These are phyloP conservation scores for Diaporthe batatas DNA, from an alignment of 2,329 filamentous ascomycete genomes.

Conservation along the genomic window DNA sequence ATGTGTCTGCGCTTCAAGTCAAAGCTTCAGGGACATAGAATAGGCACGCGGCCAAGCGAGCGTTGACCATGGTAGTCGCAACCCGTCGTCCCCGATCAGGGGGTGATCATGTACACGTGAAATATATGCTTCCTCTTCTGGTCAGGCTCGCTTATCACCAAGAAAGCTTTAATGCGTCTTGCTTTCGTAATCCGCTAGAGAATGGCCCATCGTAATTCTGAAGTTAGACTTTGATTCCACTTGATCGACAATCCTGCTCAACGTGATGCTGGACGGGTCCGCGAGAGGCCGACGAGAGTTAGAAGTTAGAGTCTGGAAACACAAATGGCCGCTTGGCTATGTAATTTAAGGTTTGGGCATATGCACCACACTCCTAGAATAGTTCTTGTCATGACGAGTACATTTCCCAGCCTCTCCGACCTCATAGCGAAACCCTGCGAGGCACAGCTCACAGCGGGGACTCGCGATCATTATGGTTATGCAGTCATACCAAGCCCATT, in stretches of 20 bases:
- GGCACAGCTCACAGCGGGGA: neutral
- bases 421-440: neutral
- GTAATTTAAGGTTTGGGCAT: neutral
- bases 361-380: neutral
- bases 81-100: neutral
- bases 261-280: neutral
- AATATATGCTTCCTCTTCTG: neutral
- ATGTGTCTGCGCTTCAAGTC: neutral
- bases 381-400: constrained; percentile 29
- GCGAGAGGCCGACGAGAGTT: neutral
- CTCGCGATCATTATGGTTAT: neutral
- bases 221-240: neutral
- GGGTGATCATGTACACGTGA: neutral
- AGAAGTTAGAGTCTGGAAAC: neutral
- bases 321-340: neutral
- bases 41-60: neutral
- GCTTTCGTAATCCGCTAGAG: neutral
- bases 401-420: constrained; percentile 3
- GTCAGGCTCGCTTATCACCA: too few relatives aligned
- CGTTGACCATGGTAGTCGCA: neutral
- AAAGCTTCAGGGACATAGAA: neutral
- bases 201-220: neutral
- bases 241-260: neutral
- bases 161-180: neutral
- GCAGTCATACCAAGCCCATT: constrained; percentile 18